phyloP scores from a whole-genome alignment of 2,329 filamentous ascomycete species.

The Mariannaea sp. region DNA sequence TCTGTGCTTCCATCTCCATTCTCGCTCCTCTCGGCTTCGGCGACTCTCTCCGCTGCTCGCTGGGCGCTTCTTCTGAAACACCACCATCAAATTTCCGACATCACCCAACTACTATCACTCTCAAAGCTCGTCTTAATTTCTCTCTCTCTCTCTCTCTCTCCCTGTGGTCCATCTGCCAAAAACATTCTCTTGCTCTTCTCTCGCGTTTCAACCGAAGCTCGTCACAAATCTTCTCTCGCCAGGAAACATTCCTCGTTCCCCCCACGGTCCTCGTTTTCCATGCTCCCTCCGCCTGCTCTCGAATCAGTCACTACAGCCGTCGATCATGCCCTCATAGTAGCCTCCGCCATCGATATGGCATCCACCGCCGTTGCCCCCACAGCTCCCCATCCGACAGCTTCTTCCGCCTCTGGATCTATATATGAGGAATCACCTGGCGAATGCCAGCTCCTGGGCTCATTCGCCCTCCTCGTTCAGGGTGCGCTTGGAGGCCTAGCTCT shows the following conservation, averaged over 20 bases:
- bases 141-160: slow-evolving; percentile 2
- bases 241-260: slow-evolving; percentile 15
- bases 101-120: slow-evolving; percentile 1
- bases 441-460: slow-evolving; percentile 86
- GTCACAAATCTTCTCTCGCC: background rate
- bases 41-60: slow-evolving; percentile 13
- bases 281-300: slow-evolving; percentile 33
- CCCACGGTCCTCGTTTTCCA: slow-evolving; percentile 10
- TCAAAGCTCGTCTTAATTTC: background rate
- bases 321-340: slow-evolving; percentile 33
- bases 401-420: slow-evolving; percentile 25
- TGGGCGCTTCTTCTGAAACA: slow-evolving; percentile 13
- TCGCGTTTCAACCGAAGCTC: background rate
- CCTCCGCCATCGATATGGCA: slow-evolving; percentile 35
- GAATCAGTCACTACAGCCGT: slow-evolving; percentile 25
- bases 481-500: slow-evolving; percentile 84
- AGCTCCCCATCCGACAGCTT: slow-evolving; percentile 35
- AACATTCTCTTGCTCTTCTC: background rate
- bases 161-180: no score
- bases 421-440: slow-evolving; percentile 66
- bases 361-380: slow-evolving; percentile 39
- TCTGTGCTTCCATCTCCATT: background rate
- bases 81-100: background rate
- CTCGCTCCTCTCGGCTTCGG: slow-evolving; percentile 9
- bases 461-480: slow-evolving; percentile 87